Percentiles rank a stretch among this genome's conserved stretches.
These are phyloP conservation scores for Metschnikowia gelsemii DNA, from an alignment of 805 yeast species.

Conservation along the genomic window DNA sequence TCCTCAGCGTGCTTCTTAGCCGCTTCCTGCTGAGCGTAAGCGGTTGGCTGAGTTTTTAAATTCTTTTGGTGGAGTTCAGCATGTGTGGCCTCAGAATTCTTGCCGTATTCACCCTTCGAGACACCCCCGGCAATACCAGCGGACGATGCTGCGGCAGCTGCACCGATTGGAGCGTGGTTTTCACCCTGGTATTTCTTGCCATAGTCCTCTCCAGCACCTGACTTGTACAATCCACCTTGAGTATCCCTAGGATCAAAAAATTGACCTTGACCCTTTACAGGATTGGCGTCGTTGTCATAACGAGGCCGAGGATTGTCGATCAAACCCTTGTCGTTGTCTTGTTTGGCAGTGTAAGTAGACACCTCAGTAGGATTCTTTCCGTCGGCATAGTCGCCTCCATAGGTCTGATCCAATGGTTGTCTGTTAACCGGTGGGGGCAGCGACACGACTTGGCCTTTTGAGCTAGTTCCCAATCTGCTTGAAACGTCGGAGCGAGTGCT, in stretches of 20 bases:
- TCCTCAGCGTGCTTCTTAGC: conserved; percentile 14
- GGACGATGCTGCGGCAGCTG: conserved; percentile 15
- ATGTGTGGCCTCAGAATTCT: conserved; percentile 27
- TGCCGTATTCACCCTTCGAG: conserved; percentile 12
- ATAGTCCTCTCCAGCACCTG: conserved; percentile 2
- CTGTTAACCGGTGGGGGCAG: conserved; percentile 33
- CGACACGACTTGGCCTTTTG: conserved; percentile 28
- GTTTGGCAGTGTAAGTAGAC: conserved; percentile 3
- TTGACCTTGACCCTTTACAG: conserved; percentile 30
- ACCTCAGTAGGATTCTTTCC: conserved; percentile 33
- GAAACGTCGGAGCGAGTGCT: conserved; percentile 4
- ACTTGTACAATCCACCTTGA: conserved; percentile 31
- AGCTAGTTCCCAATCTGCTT: conserved; percentile 9
- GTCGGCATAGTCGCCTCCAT: conserved; percentile 36
- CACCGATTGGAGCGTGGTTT: conserved; percentile 11
- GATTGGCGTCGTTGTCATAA: conserved; percentile 32
- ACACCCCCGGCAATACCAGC: conserved; percentile 18
- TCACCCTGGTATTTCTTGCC: neutral
- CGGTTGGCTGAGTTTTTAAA: conserved; percentile 27
- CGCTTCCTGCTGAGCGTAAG: conserved; percentile 19
- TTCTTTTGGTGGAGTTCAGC: conserved; percentile 21
- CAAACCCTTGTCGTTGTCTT: conserved; percentile 5
- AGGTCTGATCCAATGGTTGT: conserved; percentile 29
- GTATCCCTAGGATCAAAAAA: conserved; percentile 39
- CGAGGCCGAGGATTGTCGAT: conserved; percentile 26